Evolutionary conservation across 2,329 filamentous ascomycete genomes (phyloP).

Genomic region (Botrytis elliptica): DNA sequence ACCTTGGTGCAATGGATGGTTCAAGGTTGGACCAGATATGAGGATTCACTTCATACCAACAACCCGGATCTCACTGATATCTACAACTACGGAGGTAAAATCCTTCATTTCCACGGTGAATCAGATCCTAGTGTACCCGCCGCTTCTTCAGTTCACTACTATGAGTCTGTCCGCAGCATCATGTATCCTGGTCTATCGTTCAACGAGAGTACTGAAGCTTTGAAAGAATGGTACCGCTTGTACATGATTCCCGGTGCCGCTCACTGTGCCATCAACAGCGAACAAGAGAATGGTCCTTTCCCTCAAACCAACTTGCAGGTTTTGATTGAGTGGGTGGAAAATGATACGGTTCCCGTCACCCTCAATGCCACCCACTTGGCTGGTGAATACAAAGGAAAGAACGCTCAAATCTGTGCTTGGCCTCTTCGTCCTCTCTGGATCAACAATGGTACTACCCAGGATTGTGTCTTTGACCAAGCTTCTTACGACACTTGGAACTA

Average conservation of each 20-base stretch:
- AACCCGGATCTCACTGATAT: constrained; percentile 53
- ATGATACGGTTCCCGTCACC: constrained; percentile 45
- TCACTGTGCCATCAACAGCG: constrained; percentile 49
- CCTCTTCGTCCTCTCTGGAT: constrained; percentile 40
- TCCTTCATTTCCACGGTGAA: constrained; percentile 59
- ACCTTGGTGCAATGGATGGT: constrained; percentile 55
- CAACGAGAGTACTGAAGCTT: constrained; percentile 42
- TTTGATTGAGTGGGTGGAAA: constrained; percentile 68
- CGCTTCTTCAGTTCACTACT: constrained; percentile 55
- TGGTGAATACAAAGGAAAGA: constrained; percentile 39
- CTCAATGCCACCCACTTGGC: constrained; percentile 43
- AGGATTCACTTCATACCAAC: constrained; percentile 53
- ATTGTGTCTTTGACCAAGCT: constrained; percentile 35
- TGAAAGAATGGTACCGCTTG: constrained; percentile 55
- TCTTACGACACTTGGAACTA: constrained; percentile 38
- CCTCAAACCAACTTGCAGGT: constrained; percentile 64
- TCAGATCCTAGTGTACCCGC: constrained; percentile 53
- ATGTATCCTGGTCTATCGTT: constrained; percentile 48
- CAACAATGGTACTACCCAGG: constrained; percentile 30
- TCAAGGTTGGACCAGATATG: constrained; percentile 48
- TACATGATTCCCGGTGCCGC: constrained; percentile 54
- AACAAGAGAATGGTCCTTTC: constrained; percentile 41
- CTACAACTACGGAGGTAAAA: constrained; percentile 51
- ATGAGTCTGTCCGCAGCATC: constrained; percentile 50
- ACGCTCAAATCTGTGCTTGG: constrained; percentile 43